Conservation (phyloP, 108 stramenopile species). For the Cyclostephanos tholiformis region DNA sequence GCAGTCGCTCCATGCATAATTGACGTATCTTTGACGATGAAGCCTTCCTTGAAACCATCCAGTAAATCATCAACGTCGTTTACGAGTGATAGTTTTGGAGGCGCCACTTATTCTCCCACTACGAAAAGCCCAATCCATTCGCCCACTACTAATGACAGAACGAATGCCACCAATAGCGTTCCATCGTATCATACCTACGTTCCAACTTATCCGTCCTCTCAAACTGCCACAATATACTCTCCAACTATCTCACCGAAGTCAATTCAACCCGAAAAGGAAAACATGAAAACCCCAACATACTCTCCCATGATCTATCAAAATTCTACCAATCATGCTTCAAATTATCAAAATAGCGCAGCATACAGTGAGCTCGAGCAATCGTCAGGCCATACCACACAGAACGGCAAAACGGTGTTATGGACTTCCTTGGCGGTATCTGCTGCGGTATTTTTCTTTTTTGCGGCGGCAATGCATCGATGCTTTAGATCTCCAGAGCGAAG, state of each 20-base stretch:
- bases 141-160: not conserved
- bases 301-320: not conserved
- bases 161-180: not conserved
- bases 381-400: not conserved
- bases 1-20: not conserved
- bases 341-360: not conserved
- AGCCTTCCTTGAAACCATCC: slow-evolving; percentile 1
- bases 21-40: not conserved
- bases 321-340: not conserved
- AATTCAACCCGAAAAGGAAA: not conserved
- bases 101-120: not conserved
- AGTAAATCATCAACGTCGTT: not conserved
- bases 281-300: not conserved
- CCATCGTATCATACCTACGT: no score
- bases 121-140: not conserved
- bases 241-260: not conserved
- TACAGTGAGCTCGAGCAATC: not conserved
- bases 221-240: not conserved
- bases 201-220: no score
- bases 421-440: not conserved
- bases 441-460: not conserved
- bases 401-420: not conserved
- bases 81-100: not conserved
- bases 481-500: not conserved
- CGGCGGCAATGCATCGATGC: not conserved